Evolutionary conservation across 1,284 basidiomycete species (phyloP), one percentile per base, ranked within the genome.

Genomic region (Lignosus rhinocerotis): DNA sequence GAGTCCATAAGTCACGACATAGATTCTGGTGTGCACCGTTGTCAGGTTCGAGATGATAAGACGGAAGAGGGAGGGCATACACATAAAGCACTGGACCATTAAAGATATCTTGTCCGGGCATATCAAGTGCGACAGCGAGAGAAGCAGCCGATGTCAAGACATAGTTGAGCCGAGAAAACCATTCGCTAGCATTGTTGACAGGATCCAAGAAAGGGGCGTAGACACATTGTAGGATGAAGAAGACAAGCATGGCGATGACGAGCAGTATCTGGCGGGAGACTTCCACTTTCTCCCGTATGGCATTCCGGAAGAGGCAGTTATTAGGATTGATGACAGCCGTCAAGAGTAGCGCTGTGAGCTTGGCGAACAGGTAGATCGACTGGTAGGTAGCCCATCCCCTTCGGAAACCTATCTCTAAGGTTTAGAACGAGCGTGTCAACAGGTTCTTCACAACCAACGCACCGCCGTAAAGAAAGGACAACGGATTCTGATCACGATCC

Each of bases 151-250:
- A 80, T 9, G 87, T 90, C 25, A 80, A 66, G 39, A 92, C 78
- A 69, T 90, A 92, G 70, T 88, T 89, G 44, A 87, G 72, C 55
- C 88, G 73, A 50, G 87, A 89, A 9, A 81, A 80, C 84, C 87
- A 88, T 78, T 92, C 89, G 68, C 84, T 87, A 2, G 88, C 86
- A 69, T 93, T 93, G 72, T 83, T 84, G 57, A 89, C 82, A 32
- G 86, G 85, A 68, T 92, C 84, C 59, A 87, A 70, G 69, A 91
- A 92, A 0, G 90, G 89, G 2, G 79, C 78, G 53, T 84, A 75
- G 45, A 82, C 64, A 62, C 86, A 85, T 66, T 92, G 88, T 5
- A 82, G 64, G 17, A 80, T 60, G 64, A 92, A 88, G 69, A 89
- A 88, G 11, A 78, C 72, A 11, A 83, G 65, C 67, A 86, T 87